These are phyloP conservation scores for Fusarium sp. DNA, from an alignment of 2,329 filamentous ascomycete species.

Conservation along the genomic window DNA sequence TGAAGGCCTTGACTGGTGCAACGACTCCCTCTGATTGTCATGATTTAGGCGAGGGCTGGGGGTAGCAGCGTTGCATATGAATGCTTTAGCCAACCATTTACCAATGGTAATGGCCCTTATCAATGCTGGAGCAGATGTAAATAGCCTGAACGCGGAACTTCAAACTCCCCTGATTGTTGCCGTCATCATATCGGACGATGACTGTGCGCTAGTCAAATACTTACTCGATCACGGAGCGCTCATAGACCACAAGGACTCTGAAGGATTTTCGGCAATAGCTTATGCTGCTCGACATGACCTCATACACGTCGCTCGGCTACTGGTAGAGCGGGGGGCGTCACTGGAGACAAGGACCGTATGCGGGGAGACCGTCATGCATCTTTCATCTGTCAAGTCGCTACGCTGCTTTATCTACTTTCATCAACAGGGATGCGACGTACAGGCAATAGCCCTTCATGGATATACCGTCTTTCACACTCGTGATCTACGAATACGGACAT, in stretches of 20 bases:
- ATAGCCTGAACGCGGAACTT: rapidly evolving
- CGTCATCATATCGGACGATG: neutral
- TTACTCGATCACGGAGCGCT: neutral
- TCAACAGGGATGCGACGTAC: neutral
- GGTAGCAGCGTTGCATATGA: neutral
- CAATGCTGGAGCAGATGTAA: neutral
- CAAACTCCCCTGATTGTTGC: neutral
- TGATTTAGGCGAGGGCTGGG: too few species aligned
- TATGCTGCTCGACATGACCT: neutral
- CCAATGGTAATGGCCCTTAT: neutral
- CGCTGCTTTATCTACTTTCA: neutral
- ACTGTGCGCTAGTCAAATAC: neutral
- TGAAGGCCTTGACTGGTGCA: neutral
- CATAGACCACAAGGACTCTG: neutral
- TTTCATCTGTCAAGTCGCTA: neutral
- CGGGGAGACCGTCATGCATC: neutral
- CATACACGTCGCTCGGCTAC: neutral
- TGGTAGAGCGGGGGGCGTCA: neutral
- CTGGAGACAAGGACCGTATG: neutral
- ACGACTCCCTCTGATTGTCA: neutral
- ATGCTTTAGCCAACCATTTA: rapidly evolving
- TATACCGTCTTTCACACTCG: neutral
- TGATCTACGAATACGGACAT: neutral
- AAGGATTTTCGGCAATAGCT: neutral
- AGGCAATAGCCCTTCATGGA: neutral